Evolutionary conservation across 768 basidiomycete species (phyloP), one percentile per base, ranked within the genome.

Genomic region (Hebeloma cylindrosporum): DNA sequence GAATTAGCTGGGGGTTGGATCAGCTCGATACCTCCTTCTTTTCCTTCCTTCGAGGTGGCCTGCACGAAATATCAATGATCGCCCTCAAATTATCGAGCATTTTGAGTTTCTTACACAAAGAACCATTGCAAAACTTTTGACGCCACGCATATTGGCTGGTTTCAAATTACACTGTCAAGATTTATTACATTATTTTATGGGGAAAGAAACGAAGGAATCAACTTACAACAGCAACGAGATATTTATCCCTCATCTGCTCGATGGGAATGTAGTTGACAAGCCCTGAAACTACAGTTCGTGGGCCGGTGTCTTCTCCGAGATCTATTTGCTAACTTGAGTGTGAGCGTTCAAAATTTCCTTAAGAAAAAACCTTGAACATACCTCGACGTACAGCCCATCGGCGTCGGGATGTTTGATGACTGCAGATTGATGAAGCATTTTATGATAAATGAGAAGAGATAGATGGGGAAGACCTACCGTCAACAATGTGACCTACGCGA

Each of bases 121-220:
- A 27, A 99, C 88, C 96, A 99, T 98, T 23, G 93, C 96, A 59
- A 88, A 95, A 48, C 93, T 95, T 72, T 97, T 98, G 56, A 99
- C 84, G 2, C 96, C 96, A 47, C 95, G 84, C 95, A 99, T 98
- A 54, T 75, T 84, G 5, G 88, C 95, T 4, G 95, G 95, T 67
- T 99, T 98, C 49, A 99, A 68, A 64, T 98, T 94, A 64, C 88
- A 92, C 87, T 89, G 42, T 26, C 29, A 38, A 25, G 34, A 33
- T 17, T 13, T 18, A 32, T n/a, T 26, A 34, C 2, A 20, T 41
- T 8, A 43, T 36, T 23, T 16, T 27, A 36, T 14, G 37, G 14
- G 22, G n/a, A 38, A 23, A n/a, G 35, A 11, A 22, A 28, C 31
- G 39, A 36, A 33, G n/a, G 9, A 27, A 7, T 4, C 28, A 26